Evolutionary conservation across 495 filamentous ascomycete genomes (phyloP), one percentile per base, ranked within the genome.

Genomic region (Aspergillus taichungensis): DNA sequence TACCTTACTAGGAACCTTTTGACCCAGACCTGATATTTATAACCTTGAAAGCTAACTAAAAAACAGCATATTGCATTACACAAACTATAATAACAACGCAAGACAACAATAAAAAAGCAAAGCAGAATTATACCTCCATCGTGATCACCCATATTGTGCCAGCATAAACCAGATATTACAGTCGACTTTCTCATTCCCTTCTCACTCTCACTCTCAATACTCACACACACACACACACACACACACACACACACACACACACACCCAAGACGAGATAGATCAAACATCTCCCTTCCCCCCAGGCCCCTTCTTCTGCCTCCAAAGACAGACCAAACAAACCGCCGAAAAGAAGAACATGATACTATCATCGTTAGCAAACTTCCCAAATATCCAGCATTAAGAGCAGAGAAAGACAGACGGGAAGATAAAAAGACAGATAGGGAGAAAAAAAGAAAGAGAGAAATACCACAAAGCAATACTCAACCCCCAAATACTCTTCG

Each of bases 401-500:
- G 1, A 30, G 46, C 36, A 39, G 4, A 35, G 2, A 31, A n/a
- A 18, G 32, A n/a, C n/a, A 32, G 28, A 13, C n/a, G 33, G 4
- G 9, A 42, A 42, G 24, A 37, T 9, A 28, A 33, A 34, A 34
- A 34, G n/a, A n/a, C n/a, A n/a, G n/a, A n/a, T n/a, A n/a, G n/a
- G n/a, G 14, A 35, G 36, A 27, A 14, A 36, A 43, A 36, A 31
- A 5, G 13, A 32, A 29, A 11, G 12, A 8, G 13, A 11, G 44
- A 70, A 73, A 52, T 52, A 83, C 79, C 78, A 91, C 30, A 91
- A 71, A 6, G 84, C 82, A 69, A 95, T 94, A 63, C 77, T 76
- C 45, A 95, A 62, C 12, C 88, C 91, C 91, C 88, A 95, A 49
- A 90, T 80, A 8, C 84, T 78, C 72, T 95, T 95, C 63, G 84